These are phyloP conservation scores for Termitomyces sp. DNA, from an alignment of 1,284 basidiomycete species.

Conservation along the genomic window DNA sequence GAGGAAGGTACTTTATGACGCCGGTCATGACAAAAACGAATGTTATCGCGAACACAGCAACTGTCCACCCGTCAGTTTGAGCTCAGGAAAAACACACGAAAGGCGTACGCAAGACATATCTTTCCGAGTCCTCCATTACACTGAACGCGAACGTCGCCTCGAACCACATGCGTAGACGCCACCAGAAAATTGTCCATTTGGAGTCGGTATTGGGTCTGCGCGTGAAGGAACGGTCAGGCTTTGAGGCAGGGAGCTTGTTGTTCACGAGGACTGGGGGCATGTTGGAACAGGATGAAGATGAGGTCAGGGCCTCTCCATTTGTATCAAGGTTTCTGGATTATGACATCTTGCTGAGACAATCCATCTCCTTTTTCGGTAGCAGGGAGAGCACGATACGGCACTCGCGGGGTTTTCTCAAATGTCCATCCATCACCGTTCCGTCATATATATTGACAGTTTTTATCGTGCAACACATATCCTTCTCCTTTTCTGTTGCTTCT, in stretches of 20 bases:
- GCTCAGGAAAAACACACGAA: not conserved
- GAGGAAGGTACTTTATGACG: slow-evolving; percentile 10
- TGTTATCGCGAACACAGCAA: slow-evolving; percentile 7
- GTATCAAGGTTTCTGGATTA: not conserved
- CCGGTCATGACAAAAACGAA: slow-evolving; percentile 8
- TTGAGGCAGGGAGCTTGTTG: slow-evolving; percentile 6
- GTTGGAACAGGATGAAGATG: not conserved
- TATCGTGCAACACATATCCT: not conserved
- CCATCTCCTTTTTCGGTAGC: not conserved
- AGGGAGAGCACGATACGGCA: not conserved
- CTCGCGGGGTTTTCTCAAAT: not conserved
- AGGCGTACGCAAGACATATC: slow-evolving; percentile 5
- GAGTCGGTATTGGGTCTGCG: slow-evolving; percentile 3
- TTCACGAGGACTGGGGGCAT: not conserved
- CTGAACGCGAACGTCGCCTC: slow-evolving; percentile 14
- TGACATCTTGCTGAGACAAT: slow-evolving; percentile 9
- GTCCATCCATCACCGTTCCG: not conserved
- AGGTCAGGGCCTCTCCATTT: not conserved
- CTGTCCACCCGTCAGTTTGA: not conserved
- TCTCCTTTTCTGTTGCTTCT: not conserved
- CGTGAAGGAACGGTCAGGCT: slow-evolving; percentile 12
- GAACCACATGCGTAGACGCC: slow-evolving; percentile 11
- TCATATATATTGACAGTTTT: too few relatives aligned
- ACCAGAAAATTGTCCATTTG: slow-evolving; percentile 6
- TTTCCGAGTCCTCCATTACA: slow-evolving; percentile 9